Evolutionary conservation across 108 stramenopile genomes (phyloP), one percentile per base, ranked within the genome.

Genomic region (Nitzschia inconspicua): DNA sequence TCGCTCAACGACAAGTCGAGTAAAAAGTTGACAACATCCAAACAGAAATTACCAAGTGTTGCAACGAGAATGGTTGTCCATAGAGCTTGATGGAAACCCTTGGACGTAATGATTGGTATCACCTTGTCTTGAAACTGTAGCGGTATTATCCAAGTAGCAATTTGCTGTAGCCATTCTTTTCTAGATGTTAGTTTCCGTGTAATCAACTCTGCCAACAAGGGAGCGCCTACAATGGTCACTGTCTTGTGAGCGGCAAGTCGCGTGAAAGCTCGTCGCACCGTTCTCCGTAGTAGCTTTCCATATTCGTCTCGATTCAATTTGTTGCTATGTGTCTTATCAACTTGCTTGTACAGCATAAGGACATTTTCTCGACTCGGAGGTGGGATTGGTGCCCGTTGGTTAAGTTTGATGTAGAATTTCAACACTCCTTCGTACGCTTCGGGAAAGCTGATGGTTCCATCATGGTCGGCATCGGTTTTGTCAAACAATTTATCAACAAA

Each of bases 211-310:
- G 63, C 47, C 28, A 72, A 36, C 3, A 80, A 29, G 4, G 79
- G 79, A 44, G 74, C 79, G 2, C 57, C 74, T 9, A 72, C 63
- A 16, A 72, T 36, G n/a, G 58, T 76, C n/a, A 76, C 71, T 10
- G 68, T 23, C 48, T 76, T 75, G 48, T 57, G 41, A 23, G 71
- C 53, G 19, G 70, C 20, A 30, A 80, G 61, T 25, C 79, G 0
- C 31, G 60, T 40, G 4, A 71, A 13, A 0, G 74, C 70, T 48
- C 74, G 64, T 49, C 29, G 0, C 19, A 16, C 36, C 23, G 76
- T 25, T 1, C 26, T 31, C n/a, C 42, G 58, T 13, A 55, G 54
- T 18, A 80, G 30, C 4, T 27, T 22, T 10, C 36, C 14, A 35
- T 75, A 80, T 57, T 80, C 70, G 3, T 68, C 58, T 19, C 41